phyloP scores from a whole-genome alignment of 306 rosid species.

The Crotalaria pallida region DNA sequence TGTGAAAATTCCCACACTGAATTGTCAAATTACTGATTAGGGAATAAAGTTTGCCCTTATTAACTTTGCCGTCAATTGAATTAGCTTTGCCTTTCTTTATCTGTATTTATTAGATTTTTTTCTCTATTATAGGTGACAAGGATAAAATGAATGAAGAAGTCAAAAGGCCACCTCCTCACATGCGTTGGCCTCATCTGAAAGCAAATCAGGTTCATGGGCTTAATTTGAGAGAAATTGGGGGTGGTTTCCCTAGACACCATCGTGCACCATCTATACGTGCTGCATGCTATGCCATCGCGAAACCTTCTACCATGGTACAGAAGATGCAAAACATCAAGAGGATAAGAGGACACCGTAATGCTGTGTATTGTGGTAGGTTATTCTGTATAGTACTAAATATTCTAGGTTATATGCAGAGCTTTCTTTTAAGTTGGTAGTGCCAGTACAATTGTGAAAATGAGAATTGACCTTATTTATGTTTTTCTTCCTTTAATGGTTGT shows the following conservation, averaged over 20 bases:
- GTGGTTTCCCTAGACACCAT: constrained; percentile 91
- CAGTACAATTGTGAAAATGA: not conserved
- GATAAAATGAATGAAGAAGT: constrained; percentile 44
- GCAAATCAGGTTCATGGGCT: constrained; percentile 95
- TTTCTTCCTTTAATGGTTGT: not conserved
- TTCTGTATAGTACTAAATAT: constrained; percentile 11
- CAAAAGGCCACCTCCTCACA: constrained; percentile 55
- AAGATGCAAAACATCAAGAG: constrained; percentile 86
- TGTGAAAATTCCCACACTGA: not conserved
- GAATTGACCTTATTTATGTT: not conserved
- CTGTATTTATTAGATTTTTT: constrained; percentile 4
- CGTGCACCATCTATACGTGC: constrained; percentile 95
- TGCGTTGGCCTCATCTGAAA: constrained; percentile 99
- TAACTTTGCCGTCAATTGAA: constrained; percentile 9
- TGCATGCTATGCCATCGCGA: constrained; percentile 93
- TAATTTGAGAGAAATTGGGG: constrained; percentile 94
- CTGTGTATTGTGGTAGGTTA: constrained; percentile 94
- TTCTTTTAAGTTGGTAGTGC: constrained; percentile 20
- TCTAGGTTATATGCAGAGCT: constrained; percentile 12
- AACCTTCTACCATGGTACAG: constrained; percentile 93
- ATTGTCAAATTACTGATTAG: not conserved
- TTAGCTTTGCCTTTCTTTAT: constrained; percentile 8
- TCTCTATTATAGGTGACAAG: constrained; percentile 49
- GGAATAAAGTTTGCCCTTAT: not conserved
- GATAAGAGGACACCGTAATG: constrained; percentile 93